phyloP scores from a whole-genome alignment of 2,329 filamentous ascomycete genomes.

The Tympanopsis confertula region DNA sequence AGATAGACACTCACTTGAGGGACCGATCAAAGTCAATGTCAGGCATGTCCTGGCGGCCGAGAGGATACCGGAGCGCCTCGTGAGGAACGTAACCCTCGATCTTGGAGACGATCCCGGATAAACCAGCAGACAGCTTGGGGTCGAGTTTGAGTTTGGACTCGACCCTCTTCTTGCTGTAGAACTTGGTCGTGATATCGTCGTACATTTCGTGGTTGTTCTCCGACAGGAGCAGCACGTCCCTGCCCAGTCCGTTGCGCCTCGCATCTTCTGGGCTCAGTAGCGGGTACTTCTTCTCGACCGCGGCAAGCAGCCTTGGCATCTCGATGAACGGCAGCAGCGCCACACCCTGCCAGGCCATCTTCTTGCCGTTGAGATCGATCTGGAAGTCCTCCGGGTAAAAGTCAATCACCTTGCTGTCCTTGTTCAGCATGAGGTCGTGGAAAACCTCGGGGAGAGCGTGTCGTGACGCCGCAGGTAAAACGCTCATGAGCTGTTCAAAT shows the following conservation, averaged over 20 bases:
- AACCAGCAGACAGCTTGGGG: constrained; percentile 60
- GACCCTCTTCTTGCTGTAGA: constrained; percentile 81
- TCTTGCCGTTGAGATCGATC: constrained; percentile 92
- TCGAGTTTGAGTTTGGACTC: constrained; percentile 60
- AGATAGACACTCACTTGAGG: constrained; percentile 51
- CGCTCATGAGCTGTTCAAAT: constrained; percentile 97
- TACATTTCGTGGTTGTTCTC: constrained; percentile 72
- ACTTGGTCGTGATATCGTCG: constrained; percentile 68
- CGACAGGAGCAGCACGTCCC: constrained; percentile 73
- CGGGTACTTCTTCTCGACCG: constrained; percentile 74
- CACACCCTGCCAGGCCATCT: constrained; percentile 95
- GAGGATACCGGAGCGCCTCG: constrained; percentile 65
- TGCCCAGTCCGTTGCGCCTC: constrained; percentile 67
- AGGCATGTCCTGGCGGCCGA: constrained; percentile 61
- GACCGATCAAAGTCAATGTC: constrained; percentile 76
- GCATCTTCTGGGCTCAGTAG: constrained; percentile 66
- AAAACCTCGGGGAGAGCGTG: constrained; percentile 83
- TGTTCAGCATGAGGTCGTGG: constrained; percentile 78
- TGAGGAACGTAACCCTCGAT: constrained; percentile 78
- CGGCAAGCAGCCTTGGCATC: constrained; percentile 70
- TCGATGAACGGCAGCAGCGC: constrained; percentile 93
- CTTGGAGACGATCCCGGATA: constrained; percentile 72
- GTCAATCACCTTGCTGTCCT: constrained; percentile 85
- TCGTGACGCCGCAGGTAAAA: constrained; percentile 83
- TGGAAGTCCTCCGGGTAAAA: constrained; percentile 95